These are phyloP conservation scores for Mesembryanthemum crystallinum DNA, from an alignment of 148 eudicot genomes.

Conservation along the genomic window DNA sequence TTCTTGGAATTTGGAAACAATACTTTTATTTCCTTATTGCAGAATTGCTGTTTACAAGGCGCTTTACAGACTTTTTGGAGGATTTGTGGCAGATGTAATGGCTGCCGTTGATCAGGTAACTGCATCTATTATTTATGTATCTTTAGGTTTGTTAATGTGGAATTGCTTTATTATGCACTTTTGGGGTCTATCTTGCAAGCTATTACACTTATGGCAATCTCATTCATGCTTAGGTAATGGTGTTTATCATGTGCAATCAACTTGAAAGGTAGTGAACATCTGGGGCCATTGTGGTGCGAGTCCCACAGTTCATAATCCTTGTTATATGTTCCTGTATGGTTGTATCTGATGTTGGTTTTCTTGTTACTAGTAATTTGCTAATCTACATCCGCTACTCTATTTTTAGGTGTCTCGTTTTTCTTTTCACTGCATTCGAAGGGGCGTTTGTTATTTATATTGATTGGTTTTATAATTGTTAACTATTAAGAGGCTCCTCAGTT, in stretches of 20 bases:
- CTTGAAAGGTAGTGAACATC: background rate
- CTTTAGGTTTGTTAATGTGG: background rate
- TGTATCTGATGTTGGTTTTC: background rate
- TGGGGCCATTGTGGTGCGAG: background rate
- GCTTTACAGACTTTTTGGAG: slow-evolving; percentile 92
- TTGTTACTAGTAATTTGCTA: background rate
- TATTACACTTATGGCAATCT: background rate
- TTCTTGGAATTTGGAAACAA: slow-evolving; percentile 1
- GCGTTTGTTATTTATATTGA: background rate
- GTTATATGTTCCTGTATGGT: background rate
- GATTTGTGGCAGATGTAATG: slow-evolving; percentile 92
- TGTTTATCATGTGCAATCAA: background rate
- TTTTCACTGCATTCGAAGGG: background rate
- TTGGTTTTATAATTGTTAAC: background rate
- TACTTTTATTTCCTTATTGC: slow-evolving; percentile 22
- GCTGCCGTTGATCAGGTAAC: slow-evolving; percentile 94
- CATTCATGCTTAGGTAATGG: background rate
- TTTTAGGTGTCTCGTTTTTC: background rate
- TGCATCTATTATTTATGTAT: background rate
- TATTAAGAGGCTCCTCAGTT: background rate
- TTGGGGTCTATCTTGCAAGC: background rate
- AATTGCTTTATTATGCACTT: background rate
- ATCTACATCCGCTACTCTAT: too few species aligned
- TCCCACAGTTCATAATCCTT: background rate
- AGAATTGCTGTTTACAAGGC: slow-evolving; percentile 98